These are phyloP conservation scores for Raffaelea albimanens DNA, from an alignment of 2,329 filamentous ascomycete genomes.

Conservation along the genomic window DNA sequence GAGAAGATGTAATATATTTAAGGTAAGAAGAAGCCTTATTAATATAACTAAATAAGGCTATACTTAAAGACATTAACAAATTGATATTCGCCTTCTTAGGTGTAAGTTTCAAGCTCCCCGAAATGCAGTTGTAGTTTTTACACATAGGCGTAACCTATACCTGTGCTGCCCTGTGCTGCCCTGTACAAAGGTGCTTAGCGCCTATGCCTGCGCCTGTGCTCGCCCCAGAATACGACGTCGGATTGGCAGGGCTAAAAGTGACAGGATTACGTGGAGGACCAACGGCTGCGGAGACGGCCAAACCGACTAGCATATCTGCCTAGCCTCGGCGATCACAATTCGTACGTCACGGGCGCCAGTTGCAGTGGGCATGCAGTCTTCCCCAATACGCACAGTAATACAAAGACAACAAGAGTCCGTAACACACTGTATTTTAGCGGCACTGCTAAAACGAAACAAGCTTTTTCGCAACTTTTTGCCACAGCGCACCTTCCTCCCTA, in stretches of 20 bases:
- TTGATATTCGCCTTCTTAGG: background rate
- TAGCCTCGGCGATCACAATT: too few species aligned
- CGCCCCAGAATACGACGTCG: background rate
- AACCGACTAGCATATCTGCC: too few species aligned
- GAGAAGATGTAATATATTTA: background rate
- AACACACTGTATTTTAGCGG: too few species aligned
- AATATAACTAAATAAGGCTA: background rate
- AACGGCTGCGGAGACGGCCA: too few species aligned
- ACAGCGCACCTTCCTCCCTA: too few species aligned
- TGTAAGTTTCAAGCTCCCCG: background rate
- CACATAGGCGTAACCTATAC: background rate
- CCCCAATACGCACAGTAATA: too few species aligned
- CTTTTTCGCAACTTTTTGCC: too few species aligned
- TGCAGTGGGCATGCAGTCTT: too few species aligned
- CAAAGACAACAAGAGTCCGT: too few species aligned
- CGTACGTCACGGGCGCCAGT: too few species aligned
- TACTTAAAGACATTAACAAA: background rate
- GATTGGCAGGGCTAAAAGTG: conserved; percentile 1
- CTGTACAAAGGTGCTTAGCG: background rate
- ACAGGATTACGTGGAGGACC: too few species aligned
- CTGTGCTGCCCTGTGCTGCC: background rate
- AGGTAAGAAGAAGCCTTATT: background rate
- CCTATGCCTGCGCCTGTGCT: background rate
- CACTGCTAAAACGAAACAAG: too few species aligned
- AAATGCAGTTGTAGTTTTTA: background rate